Base-by-base conservation (phyloP, 2,329 filamentous ascomycete species). In the Fusarium sp. region DNA sequence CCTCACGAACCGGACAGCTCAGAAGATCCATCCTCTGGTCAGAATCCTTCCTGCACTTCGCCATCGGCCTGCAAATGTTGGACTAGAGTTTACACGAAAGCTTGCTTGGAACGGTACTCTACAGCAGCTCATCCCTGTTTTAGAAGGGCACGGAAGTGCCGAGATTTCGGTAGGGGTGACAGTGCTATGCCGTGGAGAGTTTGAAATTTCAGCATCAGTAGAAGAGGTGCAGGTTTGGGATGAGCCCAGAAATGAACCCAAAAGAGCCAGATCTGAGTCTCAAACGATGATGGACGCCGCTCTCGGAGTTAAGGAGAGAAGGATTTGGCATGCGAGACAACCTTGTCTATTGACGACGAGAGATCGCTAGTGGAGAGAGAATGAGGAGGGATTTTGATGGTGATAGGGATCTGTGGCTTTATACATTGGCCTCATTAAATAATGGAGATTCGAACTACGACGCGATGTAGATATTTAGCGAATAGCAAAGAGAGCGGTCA, bases 41-140 rank as follows among this genome's bases (percentile, higher is more conserved):
- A 88, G 95, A 41, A 83, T 97, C 19, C 89, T 95, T 80, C 94
- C 95, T 0, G 89, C 91, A 56, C 87, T 97, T 21, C 89, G 92
- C 48, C 89, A 94, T 77, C 90, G 95, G 21, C 89, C 92, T 2
- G 86, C 89, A 56, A 90, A 90, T 67, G 86, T 93, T 19, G 92
- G 93, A 5, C 88, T 97, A 21, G 95, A 97, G 79, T 89, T 95
- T 62, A 92, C 92, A 45, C 91, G 93, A 77, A 93, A 94, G 71
- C 87, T 97, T 60, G 91, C 91, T 3, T 96, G 94, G 91, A 95
- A 94, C 72, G 95, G 95, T 4, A 91, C 93, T 35, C 82, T 97
- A 63, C 95, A 98, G 82, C 91, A 91, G 77, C 86, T 89, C 4
- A 83, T 97, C 0, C 90, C 92, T 1, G 78, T 88, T 11, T 79